Conservation (phyloP, 768 basidiomycete genomes). For the Mycena capillaripes region DNA sequence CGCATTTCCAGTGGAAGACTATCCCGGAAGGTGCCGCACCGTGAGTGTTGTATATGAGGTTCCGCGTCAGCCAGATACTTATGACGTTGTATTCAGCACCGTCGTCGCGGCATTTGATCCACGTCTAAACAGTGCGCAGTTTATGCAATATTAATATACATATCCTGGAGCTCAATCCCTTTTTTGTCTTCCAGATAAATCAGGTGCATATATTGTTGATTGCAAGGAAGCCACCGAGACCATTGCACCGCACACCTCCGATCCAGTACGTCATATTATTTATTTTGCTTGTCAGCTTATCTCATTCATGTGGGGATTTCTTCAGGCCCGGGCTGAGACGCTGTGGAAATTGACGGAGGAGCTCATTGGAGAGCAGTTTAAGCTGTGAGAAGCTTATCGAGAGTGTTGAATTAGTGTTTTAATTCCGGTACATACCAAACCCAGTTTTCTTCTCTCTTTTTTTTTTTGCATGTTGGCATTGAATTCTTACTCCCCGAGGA, state of each 20-base stretch:
- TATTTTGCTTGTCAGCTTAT: neutral
- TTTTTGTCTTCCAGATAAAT: neutral
- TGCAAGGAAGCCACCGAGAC: neutral
- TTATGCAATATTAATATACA: neutral
- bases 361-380: slow-evolving; percentile 16
- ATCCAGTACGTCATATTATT: slow-evolving; percentile 3
- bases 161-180: no score
- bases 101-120: no score
- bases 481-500: no score
- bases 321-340: slow-evolving; percentile 4
- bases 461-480: no score
- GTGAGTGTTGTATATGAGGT: neutral
- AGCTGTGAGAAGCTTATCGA: neutral
- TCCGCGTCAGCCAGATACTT: neutral
- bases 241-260: slow-evolving; percentile 4
- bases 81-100: neutral
- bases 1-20: slow-evolving; percentile 12
- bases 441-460: no score
- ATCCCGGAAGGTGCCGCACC: slow-evolving; percentile 25
- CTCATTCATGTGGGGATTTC: neutral
- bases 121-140: no score
- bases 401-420: no score
- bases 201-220: slow-evolving; percentile 12
- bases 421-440: no score
- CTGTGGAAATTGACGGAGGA: slow-evolving; percentile 22